Conservation (phyloP, 2,329 filamentous ascomycete species). For the Thermothelomyces thermophilus region DNA sequence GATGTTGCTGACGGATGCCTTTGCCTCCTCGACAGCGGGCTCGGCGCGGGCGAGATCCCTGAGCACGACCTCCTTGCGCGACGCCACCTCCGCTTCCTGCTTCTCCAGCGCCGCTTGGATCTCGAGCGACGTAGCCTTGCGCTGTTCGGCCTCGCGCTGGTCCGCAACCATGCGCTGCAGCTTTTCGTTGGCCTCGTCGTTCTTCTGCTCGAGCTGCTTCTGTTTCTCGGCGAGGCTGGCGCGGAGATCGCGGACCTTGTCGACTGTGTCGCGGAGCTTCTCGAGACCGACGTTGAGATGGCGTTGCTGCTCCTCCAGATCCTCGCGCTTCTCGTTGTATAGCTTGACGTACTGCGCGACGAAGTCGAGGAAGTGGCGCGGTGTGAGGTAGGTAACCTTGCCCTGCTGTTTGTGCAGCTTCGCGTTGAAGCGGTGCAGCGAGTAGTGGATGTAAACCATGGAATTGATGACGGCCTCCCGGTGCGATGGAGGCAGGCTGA, state of each 20-base stretch:
- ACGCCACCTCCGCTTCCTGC: conserved; percentile 81
- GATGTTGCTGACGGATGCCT: conserved; percentile 96
- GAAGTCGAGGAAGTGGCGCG: conserved; percentile 95
- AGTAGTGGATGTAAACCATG: conserved; percentile 99
- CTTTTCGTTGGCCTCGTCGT: conserved; percentile 94
- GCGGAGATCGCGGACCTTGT: conserved; percentile 90
- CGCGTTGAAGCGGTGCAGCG: conserved; percentile 80
- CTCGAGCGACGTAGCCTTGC: conserved; percentile 80
- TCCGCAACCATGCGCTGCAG: conserved; percentile 95
- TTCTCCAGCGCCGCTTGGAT: conserved; percentile 81
- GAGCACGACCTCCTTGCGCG: conserved; percentile 75
- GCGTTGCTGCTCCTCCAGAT: conserved; percentile 95
- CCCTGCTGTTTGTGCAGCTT: conserved; percentile 88
- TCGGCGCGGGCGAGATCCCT: conserved; percentile 85
- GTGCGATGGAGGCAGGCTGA: conserved; percentile 79
- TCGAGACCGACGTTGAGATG: conserved; percentile 97
- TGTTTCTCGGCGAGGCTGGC: conserved; percentile 92
- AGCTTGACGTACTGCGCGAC: conserved; percentile 96
- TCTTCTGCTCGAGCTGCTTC: conserved; percentile 84
- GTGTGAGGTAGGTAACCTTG: conserved; percentile 86
- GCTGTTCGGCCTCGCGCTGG: conserved; percentile 87
- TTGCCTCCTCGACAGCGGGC: conserved; percentile 85
- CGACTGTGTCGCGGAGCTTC: conserved; percentile 92
- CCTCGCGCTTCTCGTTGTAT: conserved; percentile 97
- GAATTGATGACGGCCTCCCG: conserved; percentile 91